phyloP scores from a whole-genome alignment of 805 yeast genomes.

The Metschnikowia baotianmanensis region DNA sequence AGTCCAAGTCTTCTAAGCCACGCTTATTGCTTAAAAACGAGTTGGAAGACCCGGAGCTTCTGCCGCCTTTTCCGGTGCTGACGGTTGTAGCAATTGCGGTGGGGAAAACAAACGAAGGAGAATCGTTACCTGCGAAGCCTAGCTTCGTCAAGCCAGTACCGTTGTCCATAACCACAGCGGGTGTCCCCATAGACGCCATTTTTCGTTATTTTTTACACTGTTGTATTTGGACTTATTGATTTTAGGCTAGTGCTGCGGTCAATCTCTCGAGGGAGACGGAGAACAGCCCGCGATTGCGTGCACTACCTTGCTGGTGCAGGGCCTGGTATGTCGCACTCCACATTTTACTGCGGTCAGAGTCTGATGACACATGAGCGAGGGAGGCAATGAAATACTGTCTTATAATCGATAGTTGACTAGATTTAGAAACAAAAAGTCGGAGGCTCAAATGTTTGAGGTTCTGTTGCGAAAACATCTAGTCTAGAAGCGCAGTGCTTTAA shows the following conservation, averaged over 20 bases:
- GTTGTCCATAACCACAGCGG: conserved; percentile 97
- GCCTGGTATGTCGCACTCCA: conserved; percentile 6
- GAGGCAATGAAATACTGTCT: no score
- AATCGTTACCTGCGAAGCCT: conserved; percentile 98
- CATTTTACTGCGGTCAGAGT: conserved; percentile 8
- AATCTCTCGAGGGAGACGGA: conserved; percentile 3
- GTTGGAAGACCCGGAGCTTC: conserved; percentile 30
- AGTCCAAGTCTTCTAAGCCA: conserved; percentile 92
- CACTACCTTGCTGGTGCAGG: conserved; percentile 10
- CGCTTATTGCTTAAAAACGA: conserved; percentile 63
- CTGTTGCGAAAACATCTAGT: no score
- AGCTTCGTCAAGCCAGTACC: conserved; percentile 98
- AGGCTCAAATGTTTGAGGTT: no score
- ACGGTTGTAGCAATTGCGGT: conserved; percentile 89
- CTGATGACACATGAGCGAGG: background rate
- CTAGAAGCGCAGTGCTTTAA: no score
- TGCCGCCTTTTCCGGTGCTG: conserved; percentile 40
- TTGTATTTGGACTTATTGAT: conserved; percentile 1
- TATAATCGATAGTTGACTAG: no score
- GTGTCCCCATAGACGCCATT: conserved; percentile 56
- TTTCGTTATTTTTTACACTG: background rate
- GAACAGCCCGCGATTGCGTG: conserved; percentile 7
- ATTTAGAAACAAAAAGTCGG: no score
- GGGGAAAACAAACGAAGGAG: conserved; percentile 96
- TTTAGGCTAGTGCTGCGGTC: background rate